phyloP scores from a whole-genome alignment of 2,329 filamentous ascomycete genomes.

The Myrmaecium sp. region DNA sequence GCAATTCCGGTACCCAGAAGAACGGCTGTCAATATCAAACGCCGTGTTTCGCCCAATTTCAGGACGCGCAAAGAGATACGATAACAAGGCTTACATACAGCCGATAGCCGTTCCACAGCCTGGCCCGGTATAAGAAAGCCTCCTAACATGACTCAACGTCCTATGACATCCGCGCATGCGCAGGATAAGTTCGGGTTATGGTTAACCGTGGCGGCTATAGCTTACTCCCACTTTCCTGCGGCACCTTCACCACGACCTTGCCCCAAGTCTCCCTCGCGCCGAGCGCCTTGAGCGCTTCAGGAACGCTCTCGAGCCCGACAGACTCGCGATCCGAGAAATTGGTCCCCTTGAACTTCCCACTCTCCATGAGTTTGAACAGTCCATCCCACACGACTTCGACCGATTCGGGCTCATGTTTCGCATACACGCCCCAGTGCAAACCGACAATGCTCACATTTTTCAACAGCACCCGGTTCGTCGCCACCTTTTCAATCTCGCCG shows the following conservation, averaged over 20 bases:
- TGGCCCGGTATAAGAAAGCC: no score
- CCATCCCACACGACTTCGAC: constrained; percentile 65
- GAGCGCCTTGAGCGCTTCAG: constrained; percentile 58
- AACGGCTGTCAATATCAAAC: no score
- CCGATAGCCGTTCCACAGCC: no score
- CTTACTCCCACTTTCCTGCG: constrained; percentile 33
- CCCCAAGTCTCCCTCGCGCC: constrained; percentile 81
- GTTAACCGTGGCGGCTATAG: no score
- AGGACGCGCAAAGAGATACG: no score
- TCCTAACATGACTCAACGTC: no score
- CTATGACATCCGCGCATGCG: no score
- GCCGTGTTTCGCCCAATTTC: no score
- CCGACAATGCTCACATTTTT: constrained; percentile 90
- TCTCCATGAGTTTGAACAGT: constrained; percentile 58
- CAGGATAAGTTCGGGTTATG: no score
- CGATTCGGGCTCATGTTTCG: constrained; percentile 51
- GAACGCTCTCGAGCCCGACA: constrained; percentile 64
- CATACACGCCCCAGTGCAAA: constrained; percentile 81
- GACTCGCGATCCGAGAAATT: constrained; percentile 71
- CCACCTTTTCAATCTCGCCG: constrained; percentile 75
- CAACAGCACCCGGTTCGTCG: constrained; percentile 77
- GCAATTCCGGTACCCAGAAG: no score
- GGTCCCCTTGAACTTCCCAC: constrained; percentile 67
- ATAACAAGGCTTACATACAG: no score
- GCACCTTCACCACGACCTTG: constrained; percentile 81